phyloP scores from a whole-genome alignment of 176 grass and related monocot species.

The Tillandsia leiboldiana region DNA sequence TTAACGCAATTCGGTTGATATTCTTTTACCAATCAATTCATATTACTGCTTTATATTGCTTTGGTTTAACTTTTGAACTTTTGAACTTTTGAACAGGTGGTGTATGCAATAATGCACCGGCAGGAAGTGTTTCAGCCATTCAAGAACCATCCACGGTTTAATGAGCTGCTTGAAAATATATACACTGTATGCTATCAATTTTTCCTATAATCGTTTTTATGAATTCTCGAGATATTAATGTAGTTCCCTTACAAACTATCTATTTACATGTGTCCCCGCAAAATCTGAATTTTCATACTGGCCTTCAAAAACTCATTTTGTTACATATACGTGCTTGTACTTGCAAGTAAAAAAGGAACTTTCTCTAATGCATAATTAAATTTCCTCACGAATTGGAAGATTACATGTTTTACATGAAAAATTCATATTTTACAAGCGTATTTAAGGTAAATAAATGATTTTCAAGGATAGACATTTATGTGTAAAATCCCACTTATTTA shows the following conservation, averaged over 20 bases:
- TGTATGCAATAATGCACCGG: slow-evolving; percentile 96
- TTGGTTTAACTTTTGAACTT: background rate
- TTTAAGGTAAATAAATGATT: no score
- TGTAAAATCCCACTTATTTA: background rate
- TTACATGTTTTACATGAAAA: no score
- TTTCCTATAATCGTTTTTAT: background rate
- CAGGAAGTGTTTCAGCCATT: slow-evolving; percentile 98
- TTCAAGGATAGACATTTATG: no score
- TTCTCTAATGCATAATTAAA: no score
- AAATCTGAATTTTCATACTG: background rate
- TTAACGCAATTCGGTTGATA: background rate
- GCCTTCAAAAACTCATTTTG: no score
- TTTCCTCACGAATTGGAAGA: no score
- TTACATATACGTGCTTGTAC: no score
- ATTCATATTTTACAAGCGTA: no score
- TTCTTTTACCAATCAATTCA: background rate
- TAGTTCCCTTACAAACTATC: no score
- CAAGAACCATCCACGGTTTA: slow-evolving; percentile 93
- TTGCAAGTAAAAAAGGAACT: no score
- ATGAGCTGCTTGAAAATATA: slow-evolving; percentile 97
- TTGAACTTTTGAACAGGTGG: slow-evolving; percentile 43
- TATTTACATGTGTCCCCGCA: background rate
- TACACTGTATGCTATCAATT: slow-evolving; percentile 59
- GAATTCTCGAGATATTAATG: no score
- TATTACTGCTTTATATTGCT: slow-evolving; percentile 5